These are phyloP conservation scores for Pascua guehoae DNA, from an alignment of 1,284 basidiomycete species.

Conservation along the genomic window DNA sequence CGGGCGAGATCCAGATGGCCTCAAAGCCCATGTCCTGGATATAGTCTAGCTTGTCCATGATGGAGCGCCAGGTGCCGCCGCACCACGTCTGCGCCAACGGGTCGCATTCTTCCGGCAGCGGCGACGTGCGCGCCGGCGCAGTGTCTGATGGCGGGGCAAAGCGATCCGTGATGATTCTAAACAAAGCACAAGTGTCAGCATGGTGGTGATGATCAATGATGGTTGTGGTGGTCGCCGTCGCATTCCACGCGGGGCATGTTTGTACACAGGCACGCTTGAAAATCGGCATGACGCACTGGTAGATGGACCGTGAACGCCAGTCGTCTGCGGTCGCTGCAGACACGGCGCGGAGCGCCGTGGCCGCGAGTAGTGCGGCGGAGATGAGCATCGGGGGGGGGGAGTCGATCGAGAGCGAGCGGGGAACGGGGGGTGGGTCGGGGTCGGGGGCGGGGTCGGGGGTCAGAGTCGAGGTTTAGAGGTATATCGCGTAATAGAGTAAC, in stretches of 20 bases:
- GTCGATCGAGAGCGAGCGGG: no score
- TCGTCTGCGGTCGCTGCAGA: conserved; percentile 39
- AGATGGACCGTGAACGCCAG: conserved; percentile 49
- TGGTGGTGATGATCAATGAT: background rate
- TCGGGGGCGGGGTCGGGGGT: no score
- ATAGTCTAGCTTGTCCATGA: conserved; percentile 70
- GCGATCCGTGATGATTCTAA: conserved; percentile 68
- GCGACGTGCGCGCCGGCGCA: conserved; percentile 54
- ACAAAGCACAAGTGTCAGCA: background rate
- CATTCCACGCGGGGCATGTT: conserved; percentile 2
- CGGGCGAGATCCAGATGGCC: conserved; percentile 56
- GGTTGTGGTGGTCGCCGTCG: background rate
- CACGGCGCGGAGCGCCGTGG: conserved; percentile 9
- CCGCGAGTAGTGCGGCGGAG: conserved; percentile 13
- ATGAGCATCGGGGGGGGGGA: background rate
- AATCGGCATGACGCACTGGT: conserved; percentile 36
- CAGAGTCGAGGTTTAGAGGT: no score
- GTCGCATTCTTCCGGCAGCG: conserved; percentile 39
- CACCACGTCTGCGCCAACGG: conserved; percentile 55
- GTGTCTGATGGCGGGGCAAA: conserved; percentile 60
- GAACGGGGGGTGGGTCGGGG: no score
- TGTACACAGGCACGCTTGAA: background rate
- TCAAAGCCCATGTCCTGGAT: conserved; percentile 73
- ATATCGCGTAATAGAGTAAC: no score
- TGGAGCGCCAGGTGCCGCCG: conserved; percentile 72